phyloP scores from a whole-genome alignment of 2,329 filamentous ascomycete species.

The Cercospora citrullina region DNA sequence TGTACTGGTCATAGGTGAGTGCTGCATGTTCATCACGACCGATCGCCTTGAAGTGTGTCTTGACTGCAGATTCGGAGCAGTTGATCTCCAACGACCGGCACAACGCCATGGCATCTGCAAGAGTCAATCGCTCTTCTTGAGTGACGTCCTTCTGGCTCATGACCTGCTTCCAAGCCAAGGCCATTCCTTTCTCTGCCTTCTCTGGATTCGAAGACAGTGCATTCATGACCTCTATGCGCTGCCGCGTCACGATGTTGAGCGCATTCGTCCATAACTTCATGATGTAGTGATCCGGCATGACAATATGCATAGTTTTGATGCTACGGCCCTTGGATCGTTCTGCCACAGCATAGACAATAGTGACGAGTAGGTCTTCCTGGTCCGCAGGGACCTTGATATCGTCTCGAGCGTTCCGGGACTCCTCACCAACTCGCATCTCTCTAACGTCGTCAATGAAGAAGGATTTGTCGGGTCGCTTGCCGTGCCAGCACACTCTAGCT shows the following conservation, averaged over 20 bases:
- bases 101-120: conserved; percentile 75
- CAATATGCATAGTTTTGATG: conserved; percentile 81
- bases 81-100: conserved; percentile 93
- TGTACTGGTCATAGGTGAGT: conserved; percentile 78
- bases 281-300: conserved; percentile 71
- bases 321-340: conserved; percentile 70
- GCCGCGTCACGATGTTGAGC: conserved; percentile 78
- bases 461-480: conserved; percentile 72
- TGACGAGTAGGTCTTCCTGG: conserved; percentile 76
- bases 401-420: conserved; percentile 85
- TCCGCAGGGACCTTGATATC: conserved; percentile 71
- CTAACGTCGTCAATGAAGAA: conserved; percentile 96
- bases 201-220: conserved; percentile 76
- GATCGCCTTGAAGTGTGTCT: conserved; percentile 70
- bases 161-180: conserved; percentile 69
- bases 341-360: conserved; percentile 79
- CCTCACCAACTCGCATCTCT: conserved; percentile 78
- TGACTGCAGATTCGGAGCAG: conserved; percentile 72
- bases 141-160: conserved; percentile 66
- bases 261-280: conserved; percentile 81
- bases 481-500: conserved; percentile 87
- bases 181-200: conserved; percentile 73
- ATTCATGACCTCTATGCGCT: conserved; percentile 86
- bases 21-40: conserved; percentile 64
- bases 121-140: conserved; percentile 71